phyloP scores from a whole-genome alignment of 1,139 yeast species.

The Diutina mesorugosa region DNA sequence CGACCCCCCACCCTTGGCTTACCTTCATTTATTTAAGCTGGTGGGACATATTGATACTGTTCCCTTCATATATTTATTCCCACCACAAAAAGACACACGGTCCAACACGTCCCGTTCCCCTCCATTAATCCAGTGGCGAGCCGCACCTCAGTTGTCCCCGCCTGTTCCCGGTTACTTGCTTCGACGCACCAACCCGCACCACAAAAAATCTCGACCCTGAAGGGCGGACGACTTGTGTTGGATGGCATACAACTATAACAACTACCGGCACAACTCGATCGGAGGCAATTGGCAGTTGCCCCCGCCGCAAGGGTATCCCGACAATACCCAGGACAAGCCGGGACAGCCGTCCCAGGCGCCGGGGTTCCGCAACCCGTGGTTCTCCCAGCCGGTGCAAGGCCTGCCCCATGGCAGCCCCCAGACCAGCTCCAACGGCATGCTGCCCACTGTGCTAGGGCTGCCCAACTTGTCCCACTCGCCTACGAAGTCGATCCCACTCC shows the following conservation, averaged over 20 bases:
- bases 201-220: neutral
- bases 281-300: slow-evolving; percentile 32
- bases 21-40: too few species aligned
- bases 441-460: neutral
- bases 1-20: too few species aligned
- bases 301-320: slow-evolving; percentile 12
- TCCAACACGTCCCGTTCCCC: neutral
- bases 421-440: neutral
- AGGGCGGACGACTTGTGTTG: neutral
- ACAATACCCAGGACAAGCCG: neutral
- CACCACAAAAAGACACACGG: too few species aligned
- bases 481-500: slow-evolving; percentile 14
- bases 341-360: slow-evolving; percentile 6
- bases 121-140: too few species aligned
- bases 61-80: too few species aligned
- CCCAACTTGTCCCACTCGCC: slow-evolving; percentile 15
- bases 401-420: slow-evolving; percentile 6
- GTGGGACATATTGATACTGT: too few species aligned
- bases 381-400: slow-evolving; percentile 12
- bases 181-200: neutral
- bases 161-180: neutral
- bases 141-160: neutral
- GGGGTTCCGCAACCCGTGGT: slow-evolving; percentile 37
- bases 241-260: slow-evolving; percentile 15
- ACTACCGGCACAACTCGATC: slow-evolving; percentile 26